Evolutionary conservation across 208 protist genomes (phyloP).

Genomic region (Crithidia acanthocephali): DNA sequence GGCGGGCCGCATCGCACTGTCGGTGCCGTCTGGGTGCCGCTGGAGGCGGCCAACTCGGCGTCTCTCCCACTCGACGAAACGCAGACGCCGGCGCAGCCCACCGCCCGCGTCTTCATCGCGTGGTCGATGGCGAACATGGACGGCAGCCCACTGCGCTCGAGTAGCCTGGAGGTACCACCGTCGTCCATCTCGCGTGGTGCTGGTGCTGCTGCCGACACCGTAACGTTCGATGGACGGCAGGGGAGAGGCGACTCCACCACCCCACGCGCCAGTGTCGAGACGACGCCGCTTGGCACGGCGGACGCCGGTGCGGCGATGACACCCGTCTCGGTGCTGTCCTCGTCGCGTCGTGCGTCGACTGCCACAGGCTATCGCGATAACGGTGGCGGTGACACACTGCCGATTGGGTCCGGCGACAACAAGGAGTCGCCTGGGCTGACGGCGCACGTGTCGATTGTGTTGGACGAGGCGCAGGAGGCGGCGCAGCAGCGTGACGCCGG

Average conservation of each 20-base stretch:
- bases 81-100: not conserved
- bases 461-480: constrained; percentile 21
- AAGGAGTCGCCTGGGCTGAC: not conserved
- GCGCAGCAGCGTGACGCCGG: not conserved
- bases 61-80: not conserved
- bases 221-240: too few species aligned
- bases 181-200: not conserved
- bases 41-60: not conserved
- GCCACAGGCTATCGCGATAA: not conserved
- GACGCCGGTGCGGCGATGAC: not conserved
- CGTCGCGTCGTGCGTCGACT: not conserved
- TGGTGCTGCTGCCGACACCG: not conserved
- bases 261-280: constrained; percentile 5
- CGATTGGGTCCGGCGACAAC: not conserved
- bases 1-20: constrained; percentile 30
- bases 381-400: not conserved
- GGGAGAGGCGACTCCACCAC: not conserved
- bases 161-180: constrained; percentile 5
- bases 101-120: constrained; percentile 21
- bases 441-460: constrained; percentile 18
- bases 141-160: not conserved
- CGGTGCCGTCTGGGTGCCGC: constrained; percentile 29
- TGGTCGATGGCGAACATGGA: constrained; percentile 29
- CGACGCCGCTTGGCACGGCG: not conserved
- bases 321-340: not conserved